Conservation (phyloP, 306 rosid species). For the Arachis stenosperma region DNA sequence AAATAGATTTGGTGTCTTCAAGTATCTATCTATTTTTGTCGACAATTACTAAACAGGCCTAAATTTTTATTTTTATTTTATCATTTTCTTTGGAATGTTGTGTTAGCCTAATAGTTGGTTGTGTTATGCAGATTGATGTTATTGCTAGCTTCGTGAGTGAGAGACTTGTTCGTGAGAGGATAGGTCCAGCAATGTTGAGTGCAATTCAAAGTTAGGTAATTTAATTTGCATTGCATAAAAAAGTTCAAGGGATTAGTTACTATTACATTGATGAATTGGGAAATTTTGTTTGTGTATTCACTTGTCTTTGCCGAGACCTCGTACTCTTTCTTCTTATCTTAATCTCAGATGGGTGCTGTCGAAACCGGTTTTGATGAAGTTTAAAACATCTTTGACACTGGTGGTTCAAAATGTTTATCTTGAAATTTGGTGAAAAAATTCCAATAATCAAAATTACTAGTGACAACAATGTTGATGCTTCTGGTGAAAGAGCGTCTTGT, state of each 20-base stretch:
- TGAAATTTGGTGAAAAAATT: constrained; percentile 84
- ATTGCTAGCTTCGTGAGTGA: constrained; percentile 95
- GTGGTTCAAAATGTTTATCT: constrained; percentile 82
- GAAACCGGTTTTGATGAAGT: constrained; percentile 86
- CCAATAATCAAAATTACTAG: constrained; percentile 76
- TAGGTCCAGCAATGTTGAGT: constrained; percentile 98
- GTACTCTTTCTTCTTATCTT: neutral
- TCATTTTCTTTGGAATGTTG: constrained; percentile 8
- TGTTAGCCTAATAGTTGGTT: constrained; percentile 27
- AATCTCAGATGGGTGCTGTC: constrained; percentile 88
- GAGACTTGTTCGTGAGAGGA: constrained; percentile 94
- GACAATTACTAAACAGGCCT: neutral
- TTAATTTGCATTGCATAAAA: constrained; percentile 20
- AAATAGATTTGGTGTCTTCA: no score
- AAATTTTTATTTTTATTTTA: constrained; percentile 11
- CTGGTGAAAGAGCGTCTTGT: constrained; percentile 82
- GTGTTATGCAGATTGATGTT: constrained; percentile 80
- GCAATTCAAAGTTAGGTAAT: constrained; percentile 99
- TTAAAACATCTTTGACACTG: constrained; percentile 82
- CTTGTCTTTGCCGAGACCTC: constrained; percentile 38
- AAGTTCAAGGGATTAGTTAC: neutral
- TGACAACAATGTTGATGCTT: constrained; percentile 73
- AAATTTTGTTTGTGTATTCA: constrained; percentile 15
- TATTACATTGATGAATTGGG: constrained; percentile 5
- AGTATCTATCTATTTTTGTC: no score